Conservation (phyloP, 1,139 yeast genomes). For the Pichia kudriavzevii region DNA sequence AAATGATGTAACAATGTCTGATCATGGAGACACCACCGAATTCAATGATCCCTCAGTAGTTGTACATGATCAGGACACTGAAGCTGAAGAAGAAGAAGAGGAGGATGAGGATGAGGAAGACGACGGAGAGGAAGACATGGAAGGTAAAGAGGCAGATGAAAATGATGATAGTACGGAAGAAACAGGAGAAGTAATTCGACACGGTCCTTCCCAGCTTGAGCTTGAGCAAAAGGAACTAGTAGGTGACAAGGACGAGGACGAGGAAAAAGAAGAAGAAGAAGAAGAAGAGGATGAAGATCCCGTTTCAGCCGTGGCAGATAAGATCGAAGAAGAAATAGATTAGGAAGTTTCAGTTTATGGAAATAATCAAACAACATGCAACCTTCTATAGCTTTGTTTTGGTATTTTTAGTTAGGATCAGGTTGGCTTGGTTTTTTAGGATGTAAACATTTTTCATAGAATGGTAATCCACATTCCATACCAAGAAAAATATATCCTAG, state of each 20-base stretch:
- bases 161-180: slow-evolving; percentile 15
- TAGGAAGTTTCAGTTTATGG: too few relatives aligned
- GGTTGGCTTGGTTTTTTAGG: slow-evolving; percentile 24
- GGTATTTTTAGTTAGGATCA: too few relatives aligned
- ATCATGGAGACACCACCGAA: too few relatives aligned
- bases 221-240: slow-evolving; percentile 21
- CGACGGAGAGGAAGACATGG: slow-evolving; percentile 19
- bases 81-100: slow-evolving; percentile 17
- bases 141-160: slow-evolving; percentile 16
- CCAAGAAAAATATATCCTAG: slow-evolving; percentile 40
- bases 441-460: slow-evolving; percentile 25
- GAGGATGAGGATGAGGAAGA: slow-evolving; percentile 13
- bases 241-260: slow-evolving; percentile 14
- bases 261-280: slow-evolving; percentile 8
- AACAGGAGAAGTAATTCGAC: slow-evolving; percentile 15
- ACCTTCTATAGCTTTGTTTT: too few relatives aligned
- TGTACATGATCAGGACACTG: slow-evolving; percentile 15
- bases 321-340: too few relatives aligned
- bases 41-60: slow-evolving; percentile 1
- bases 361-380: too few relatives aligned
- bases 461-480: slow-evolving; percentile 46
- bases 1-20: slow-evolving; percentile 4
- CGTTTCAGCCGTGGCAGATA: slow-evolving; percentile 3
- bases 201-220: slow-evolving; percentile 17
- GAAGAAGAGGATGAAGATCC: slow-evolving; percentile 9